A percentile compares a stretch with the other conserved stretches of the same genome.
phyloP scores from a whole-genome alignment of 2,329 filamentous ascomycete genomes.

The Beauveria rudraprayagi region DNA sequence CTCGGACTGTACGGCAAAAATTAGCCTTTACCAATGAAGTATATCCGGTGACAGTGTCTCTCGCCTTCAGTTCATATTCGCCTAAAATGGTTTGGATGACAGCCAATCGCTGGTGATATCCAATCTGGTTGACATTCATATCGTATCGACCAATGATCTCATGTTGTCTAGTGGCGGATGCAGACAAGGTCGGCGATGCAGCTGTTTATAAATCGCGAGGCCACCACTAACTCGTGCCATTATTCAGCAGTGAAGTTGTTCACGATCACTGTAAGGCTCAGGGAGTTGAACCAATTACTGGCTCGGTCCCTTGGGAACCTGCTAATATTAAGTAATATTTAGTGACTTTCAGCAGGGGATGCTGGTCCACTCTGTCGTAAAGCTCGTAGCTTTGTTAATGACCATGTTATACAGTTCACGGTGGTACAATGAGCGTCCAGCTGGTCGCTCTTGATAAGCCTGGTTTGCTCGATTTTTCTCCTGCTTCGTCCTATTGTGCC shows the following conservation, averaged over 20 bases:
- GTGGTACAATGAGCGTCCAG: background rate
- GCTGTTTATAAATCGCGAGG: background rate
- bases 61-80: background rate
- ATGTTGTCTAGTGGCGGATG: too few relatives aligned
- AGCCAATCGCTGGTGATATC: background rate
- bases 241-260: background rate
- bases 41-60: too few relatives aligned
- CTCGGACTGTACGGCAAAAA: background rate
- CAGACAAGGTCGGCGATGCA: background rate
- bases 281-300: background rate
- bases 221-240: background rate
- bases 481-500: background rate
- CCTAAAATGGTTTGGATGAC: background rate
- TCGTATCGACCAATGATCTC: background rate
- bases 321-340: background rate
- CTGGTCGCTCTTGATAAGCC: background rate
- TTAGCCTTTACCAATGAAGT: background rate
- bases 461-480: background rate
- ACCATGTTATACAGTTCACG: background rate
- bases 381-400: background rate
- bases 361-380: background rate
- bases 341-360: background rate
- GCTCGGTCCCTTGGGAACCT: background rate
- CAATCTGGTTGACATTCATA: background rate
- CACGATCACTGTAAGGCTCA: background rate